Evolutionary conservation across 495 filamentous ascomycete species (phyloP).

Genomic region (Geopyxis carbonaria): DNA sequence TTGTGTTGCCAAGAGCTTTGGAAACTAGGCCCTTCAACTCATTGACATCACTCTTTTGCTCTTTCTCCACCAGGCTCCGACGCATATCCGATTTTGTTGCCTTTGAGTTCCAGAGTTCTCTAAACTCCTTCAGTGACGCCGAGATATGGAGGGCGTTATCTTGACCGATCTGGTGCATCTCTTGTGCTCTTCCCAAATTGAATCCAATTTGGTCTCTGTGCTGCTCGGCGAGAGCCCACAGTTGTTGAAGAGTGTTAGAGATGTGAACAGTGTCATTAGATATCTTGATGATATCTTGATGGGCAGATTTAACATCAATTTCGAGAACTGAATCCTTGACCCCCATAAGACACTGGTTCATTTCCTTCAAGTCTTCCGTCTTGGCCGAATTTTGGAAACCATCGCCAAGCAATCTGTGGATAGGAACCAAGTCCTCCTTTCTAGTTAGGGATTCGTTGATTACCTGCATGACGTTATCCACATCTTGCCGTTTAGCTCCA

Average conservation of each 20-base stretch:
- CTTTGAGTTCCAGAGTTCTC: conserved; percentile 15
- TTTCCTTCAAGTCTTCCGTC: conserved; percentile 16
- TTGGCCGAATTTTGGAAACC: conserved; percentile 19
- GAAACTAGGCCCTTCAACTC: too few species aligned
- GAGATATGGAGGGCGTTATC: conserved; percentile 16
- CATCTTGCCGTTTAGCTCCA: too few species aligned
- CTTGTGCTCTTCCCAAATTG: conserved; percentile 14
- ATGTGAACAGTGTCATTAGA: too few species aligned
- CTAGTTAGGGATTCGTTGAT: too few species aligned
- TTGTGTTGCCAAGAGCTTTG: conserved; percentile 14
- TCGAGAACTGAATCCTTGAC: conserved; percentile 11
- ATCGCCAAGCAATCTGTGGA: conserved; percentile 20
- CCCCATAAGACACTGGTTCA: conserved; percentile 14
- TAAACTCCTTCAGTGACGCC: conserved; percentile 7
- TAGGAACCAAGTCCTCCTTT: conserved; percentile 20
- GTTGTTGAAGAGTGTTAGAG: too few species aligned
- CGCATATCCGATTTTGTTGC: conserved; percentile 13
- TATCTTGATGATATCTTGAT: conserved; percentile 14
- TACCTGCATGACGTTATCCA: too few species aligned
- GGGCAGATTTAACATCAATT: conserved; percentile 8
- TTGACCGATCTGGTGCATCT: conserved; percentile 12
- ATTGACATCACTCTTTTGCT: conserved; percentile 14
- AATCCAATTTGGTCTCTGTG: conserved; percentile 8
- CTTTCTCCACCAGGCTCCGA: conserved; percentile 12
- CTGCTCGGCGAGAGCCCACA: too few species aligned